A percentile compares a stretch with the other conserved stretches of the same genome.
These are phyloP conservation scores for Acrocalymma vagum DNA, from an alignment of 2,329 filamentous ascomycete genomes.

Conservation along the genomic window DNA sequence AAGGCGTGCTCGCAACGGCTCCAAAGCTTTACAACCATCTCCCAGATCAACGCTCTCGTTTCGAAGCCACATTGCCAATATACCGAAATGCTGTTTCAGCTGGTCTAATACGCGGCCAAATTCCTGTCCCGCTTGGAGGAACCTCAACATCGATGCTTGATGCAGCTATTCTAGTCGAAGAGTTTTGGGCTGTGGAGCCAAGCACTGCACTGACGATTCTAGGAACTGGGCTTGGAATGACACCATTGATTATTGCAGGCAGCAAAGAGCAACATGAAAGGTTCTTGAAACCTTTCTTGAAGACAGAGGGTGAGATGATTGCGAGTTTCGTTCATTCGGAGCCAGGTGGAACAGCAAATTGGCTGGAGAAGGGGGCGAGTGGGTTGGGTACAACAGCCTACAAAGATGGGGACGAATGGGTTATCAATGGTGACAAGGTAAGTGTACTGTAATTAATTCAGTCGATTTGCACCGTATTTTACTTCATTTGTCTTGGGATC, in stretches of 20 bases:
- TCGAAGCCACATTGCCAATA: constrained; percentile 57
- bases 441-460: background rate
- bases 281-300: constrained; percentile 60
- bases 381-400: constrained; percentile 61
- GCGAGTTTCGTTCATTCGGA: constrained; percentile 63
- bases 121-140: constrained; percentile 58
- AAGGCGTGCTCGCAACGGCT: constrained; percentile 19
- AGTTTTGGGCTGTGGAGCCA: constrained; percentile 62
- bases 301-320: constrained; percentile 54
- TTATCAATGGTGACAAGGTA: constrained; percentile 64
- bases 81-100: constrained; percentile 55
- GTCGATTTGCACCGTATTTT: background rate
- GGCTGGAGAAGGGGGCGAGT: constrained; percentile 57
- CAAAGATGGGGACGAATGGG: constrained; percentile 59
- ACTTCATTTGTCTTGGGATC: background rate
- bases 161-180: constrained; percentile 61
- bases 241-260: constrained; percentile 58
- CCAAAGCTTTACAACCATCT: constrained; percentile 23
- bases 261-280: constrained; percentile 50
- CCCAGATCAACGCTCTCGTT: constrained; percentile 48
- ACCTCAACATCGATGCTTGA: constrained; percentile 56
- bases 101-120: constrained; percentile 59
- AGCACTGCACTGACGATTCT: constrained; percentile 60
- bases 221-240: constrained; percentile 61
- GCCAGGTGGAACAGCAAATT: constrained; percentile 62